Evolutionary conservation across 164 flowering plant species (phyloP).

Genomic region (Vitis amurensis): DNA sequence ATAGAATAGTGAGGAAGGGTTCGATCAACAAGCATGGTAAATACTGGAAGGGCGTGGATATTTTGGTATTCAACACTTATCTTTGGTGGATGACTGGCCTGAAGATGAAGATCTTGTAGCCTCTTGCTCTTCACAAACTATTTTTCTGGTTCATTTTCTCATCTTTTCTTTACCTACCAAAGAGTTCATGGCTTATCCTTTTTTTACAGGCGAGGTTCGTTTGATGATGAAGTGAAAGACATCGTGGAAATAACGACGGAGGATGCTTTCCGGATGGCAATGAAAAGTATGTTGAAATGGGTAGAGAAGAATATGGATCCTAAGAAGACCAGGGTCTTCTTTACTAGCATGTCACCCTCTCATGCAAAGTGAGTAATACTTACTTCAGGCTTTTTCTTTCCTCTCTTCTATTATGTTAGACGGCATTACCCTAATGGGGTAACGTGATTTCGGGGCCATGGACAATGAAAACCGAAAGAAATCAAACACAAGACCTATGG

Average conservation of each 20-base stretch:
- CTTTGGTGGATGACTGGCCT: conserved; percentile 82
- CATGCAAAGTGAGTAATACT: conserved; percentile 47
- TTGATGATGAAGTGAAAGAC: conserved; percentile 52
- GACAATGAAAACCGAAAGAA: no score
- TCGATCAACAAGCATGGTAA: conserved; percentile 65
- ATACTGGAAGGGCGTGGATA: conserved; percentile 66
- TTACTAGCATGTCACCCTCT: conserved; percentile 75
- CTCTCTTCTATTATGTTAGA: no score
- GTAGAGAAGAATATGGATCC: conserved; percentile 55
- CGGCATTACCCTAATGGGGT: no score
- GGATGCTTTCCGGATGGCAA: conserved; percentile 64
- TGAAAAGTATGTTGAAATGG: conserved; percentile 83
- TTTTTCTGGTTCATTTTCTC: neutral
- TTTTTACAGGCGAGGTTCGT: conserved; percentile 52
- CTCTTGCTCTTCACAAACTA: neutral
- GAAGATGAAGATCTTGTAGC: conserved; percentile 54
- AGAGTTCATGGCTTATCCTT: neutral
- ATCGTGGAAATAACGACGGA: conserved; percentile 47
- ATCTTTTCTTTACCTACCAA: neutral
- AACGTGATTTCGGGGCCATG: no score
- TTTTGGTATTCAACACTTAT: conserved; percentile 68
- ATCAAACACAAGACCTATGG: no score
- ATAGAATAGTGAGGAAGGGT: conserved; percentile 59
- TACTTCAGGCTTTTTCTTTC: neutral
- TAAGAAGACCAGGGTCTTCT: conserved; percentile 60